These are phyloP conservation scores for Fusarium succisae DNA, from an alignment of 2,329 filamentous ascomycete species.

Conservation along the genomic window DNA sequence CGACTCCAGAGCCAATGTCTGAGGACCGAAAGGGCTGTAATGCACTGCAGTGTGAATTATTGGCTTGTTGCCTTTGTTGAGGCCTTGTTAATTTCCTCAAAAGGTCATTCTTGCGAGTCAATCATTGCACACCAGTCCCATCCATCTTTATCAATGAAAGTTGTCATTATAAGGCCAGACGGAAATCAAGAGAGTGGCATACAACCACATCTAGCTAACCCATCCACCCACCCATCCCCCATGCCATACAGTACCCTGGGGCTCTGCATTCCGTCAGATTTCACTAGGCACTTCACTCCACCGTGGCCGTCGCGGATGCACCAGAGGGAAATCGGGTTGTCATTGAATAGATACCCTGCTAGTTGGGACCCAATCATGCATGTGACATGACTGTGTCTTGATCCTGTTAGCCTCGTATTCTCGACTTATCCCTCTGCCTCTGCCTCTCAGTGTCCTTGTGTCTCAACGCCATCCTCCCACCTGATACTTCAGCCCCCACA, in stretches of 20 bases:
- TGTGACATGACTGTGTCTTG: not conserved
- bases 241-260: not conserved
- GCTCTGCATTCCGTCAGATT: constrained; percentile 1
- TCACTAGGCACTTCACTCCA: not conserved
- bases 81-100: constrained; percentile 2
- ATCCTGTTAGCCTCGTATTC: constrained; percentile 6
- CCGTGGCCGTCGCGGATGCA: not conserved
- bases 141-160: not conserved
- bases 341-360: not conserved
- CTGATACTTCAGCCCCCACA: constrained; percentile 1
- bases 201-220: not conserved
- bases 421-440: constrained; percentile 1
- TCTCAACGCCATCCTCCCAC: constrained; percentile 24
- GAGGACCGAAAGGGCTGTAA: not conserved
- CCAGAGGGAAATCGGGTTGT: not conserved
- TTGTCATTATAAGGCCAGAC: not conserved
- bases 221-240: not conserved
- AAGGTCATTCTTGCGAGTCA: constrained; percentile 16
- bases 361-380: not conserved
- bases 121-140: not conserved
- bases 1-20: not conserved
- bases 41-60: not conserved
- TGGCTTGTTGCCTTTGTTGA: not conserved
- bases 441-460: not conserved
- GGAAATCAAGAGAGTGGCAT: not conserved